Percentiles rank a stretch among this genome's conserved stretches.
Evolutionary conservation across 1,284 basidiomycete species (phyloP).

Genomic region (Ustilago esculenta): DNA sequence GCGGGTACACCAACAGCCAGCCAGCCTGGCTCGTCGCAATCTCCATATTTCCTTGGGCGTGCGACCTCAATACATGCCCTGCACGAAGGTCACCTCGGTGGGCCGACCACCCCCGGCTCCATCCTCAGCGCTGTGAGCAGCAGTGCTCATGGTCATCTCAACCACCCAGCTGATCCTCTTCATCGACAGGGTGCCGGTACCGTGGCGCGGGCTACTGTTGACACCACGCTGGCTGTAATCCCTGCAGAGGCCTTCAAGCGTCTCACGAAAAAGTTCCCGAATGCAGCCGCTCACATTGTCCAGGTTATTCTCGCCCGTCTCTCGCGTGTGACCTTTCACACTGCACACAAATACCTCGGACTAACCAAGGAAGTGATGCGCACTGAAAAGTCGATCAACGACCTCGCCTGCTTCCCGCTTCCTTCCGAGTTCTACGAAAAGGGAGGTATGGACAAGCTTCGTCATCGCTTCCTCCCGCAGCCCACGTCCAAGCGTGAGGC

Average conservation of each 20-base stretch:
- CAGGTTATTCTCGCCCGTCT: slow-evolving; percentile 96
- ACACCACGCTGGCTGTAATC: slow-evolving; percentile 97
- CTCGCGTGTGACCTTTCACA: slow-evolving; percentile 92
- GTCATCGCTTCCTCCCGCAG: slow-evolving; percentile 75
- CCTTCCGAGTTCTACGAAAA: slow-evolving; percentile 90
- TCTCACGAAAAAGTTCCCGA: slow-evolving; percentile 90
- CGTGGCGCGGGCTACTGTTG: slow-evolving; percentile 88
- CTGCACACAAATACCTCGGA: slow-evolving; percentile 94
- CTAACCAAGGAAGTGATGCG: slow-evolving; percentile 93
- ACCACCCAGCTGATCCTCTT: slow-evolving; percentile 10
- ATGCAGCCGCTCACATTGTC: slow-evolving; percentile 95
- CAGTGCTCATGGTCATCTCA: slow-evolving; percentile 29
- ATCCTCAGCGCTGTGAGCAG: slow-evolving; percentile 49
- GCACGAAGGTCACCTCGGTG: slow-evolving; percentile 20
- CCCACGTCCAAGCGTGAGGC: slow-evolving; percentile 37
- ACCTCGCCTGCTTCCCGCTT: slow-evolving; percentile 92
- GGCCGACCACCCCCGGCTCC: slow-evolving; percentile 54
- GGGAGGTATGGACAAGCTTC: slow-evolving; percentile 87
- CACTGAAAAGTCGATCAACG: slow-evolving; percentile 95
- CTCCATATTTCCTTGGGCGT: slow-evolving; percentile 33
- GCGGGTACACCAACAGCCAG: slow-evolving; percentile 23
- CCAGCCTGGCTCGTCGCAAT: slow-evolving; percentile 15
- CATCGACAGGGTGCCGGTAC: slow-evolving; percentile 51
- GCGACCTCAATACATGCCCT: slow-evolving; percentile 23
- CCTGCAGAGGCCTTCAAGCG: slow-evolving; percentile 95